A percentile compares a stretch with the other conserved stretches of the same genome.
phyloP scores from a whole-genome alignment of 306 rosid genomes.

The Rosa lucieae region DNA sequence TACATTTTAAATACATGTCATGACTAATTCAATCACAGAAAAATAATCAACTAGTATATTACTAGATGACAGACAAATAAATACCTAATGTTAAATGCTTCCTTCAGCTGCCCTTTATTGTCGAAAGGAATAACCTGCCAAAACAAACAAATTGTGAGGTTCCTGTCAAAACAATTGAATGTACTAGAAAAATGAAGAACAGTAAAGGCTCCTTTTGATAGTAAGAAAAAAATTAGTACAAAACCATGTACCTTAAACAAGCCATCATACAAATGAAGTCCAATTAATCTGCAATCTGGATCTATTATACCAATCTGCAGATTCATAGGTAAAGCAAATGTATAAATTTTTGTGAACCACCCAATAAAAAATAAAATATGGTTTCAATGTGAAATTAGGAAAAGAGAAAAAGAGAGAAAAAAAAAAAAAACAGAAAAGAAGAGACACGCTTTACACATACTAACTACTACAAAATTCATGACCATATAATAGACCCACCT shows the following conservation, averaged over 20 bases:
- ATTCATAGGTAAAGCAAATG: not conserved
- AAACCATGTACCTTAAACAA: conserved; percentile 70
- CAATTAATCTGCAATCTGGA: conserved; percentile 96
- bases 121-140: conserved; percentile 93
- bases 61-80: conserved; percentile 7
- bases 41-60: conserved; percentile 14
- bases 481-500: conserved; percentile 49
- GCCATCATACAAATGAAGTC: conserved; percentile 97
- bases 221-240: not conserved
- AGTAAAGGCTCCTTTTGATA: not conserved
- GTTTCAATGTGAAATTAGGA: not conserved
- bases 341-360: conserved; percentile 9
- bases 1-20: conserved; percentile 13
- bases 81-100: conserved; percentile 96
- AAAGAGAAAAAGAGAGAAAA: not conserved
- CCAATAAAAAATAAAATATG: conserved; percentile 13
- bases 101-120: conserved; percentile 95
- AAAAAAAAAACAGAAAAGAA: not conserved
- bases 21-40: not conserved
- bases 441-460: conserved; percentile 9
- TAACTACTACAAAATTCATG: not conserved
- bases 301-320: conserved; percentile 96
- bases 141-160: conserved; percentile 23
- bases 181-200: not conserved
- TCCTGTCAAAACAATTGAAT: conserved; percentile 6